Percentiles rank a stretch among this genome's conserved stretches.
Conservation (phyloP, 176 grass and related monocot species). For the Leersia perrieri region DNA sequence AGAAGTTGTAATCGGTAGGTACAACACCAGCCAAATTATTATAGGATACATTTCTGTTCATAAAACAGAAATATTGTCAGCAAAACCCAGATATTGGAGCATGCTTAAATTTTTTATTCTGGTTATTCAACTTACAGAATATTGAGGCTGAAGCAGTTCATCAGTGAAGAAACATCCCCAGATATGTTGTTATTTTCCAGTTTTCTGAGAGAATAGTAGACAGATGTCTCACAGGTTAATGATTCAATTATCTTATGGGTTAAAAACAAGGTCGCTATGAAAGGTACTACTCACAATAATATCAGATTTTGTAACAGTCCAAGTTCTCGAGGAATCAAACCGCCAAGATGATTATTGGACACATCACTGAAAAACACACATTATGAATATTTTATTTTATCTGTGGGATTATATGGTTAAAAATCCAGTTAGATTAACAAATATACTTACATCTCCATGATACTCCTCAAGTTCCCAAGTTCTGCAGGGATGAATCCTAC, state of each 20-base stretch:
- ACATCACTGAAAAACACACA: slow-evolving; percentile 53
- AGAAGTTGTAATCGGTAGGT: slow-evolving; percentile 77
- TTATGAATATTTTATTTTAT: slow-evolving; percentile 14
- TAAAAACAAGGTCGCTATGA: neutral
- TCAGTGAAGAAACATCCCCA: slow-evolving; percentile 75
- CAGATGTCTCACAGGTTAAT: neutral
- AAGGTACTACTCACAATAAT: slow-evolving; percentile 61
- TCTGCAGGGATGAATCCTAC: slow-evolving; percentile 75
- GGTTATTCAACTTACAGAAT: slow-evolving; percentile 58
- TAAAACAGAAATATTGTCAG: neutral
- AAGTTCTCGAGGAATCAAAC: slow-evolving; percentile 80
- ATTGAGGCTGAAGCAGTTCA: slow-evolving; percentile 81
- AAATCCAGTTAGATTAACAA: neutral
- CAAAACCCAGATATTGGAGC: neutral
- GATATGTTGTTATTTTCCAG: slow-evolving; percentile 87
- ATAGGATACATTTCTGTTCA: slow-evolving; percentile 85
- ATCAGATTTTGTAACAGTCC: slow-evolving; percentile 79
- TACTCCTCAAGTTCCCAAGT: slow-evolving; percentile 93
- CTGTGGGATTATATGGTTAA: neutral
- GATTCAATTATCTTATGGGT: neutral
- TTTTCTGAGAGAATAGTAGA: slow-evolving; percentile 46
- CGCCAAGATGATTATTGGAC: slow-evolving; percentile 62
- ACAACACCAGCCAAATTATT: slow-evolving; percentile 85
- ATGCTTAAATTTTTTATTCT: neutral
- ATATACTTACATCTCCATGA: slow-evolving; percentile 85